phyloP scores from a whole-genome alignment of 1,284 basidiomycete genomes.

The Trichosporon faecale region DNA sequence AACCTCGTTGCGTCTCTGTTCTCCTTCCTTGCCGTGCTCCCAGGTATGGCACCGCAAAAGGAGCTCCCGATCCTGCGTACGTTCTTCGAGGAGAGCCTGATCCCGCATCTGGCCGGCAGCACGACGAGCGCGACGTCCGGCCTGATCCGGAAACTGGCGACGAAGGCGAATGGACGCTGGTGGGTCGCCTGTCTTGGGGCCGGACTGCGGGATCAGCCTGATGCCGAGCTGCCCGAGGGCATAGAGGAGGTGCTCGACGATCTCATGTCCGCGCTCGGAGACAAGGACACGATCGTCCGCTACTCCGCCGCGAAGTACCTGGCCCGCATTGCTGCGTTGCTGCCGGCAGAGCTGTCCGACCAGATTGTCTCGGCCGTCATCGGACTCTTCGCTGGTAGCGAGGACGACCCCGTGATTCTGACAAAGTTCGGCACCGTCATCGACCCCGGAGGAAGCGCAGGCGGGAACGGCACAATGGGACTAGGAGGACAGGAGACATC shows the following conservation, averaged over 20 bases:
- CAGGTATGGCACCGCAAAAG: constrained; percentile 33
- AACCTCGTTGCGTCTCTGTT: constrained; percentile 40
- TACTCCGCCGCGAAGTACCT: constrained; percentile 94
- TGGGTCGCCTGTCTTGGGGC: constrained; percentile 43
- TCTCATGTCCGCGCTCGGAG: constrained; percentile 71
- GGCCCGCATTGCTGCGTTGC: constrained; percentile 75
- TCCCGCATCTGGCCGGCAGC: constrained; percentile 43
- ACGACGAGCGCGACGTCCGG: constrained; percentile 42
- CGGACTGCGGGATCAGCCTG: constrained; percentile 42
- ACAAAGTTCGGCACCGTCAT: constrained; percentile 40
- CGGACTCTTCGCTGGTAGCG: constrained; percentile 59
- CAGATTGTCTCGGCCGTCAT: constrained; percentile 81
- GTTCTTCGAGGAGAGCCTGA: constrained; percentile 35
- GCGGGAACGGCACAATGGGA: constrained; percentile 58
- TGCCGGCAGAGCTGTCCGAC: constrained; percentile 69
- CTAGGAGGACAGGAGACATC: constrained; percentile 59
- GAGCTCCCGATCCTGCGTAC: constrained; percentile 38
- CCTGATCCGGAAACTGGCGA: constrained; percentile 45
- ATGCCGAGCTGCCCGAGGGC: constrained; percentile 73
- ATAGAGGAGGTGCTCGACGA: constrained; percentile 73
- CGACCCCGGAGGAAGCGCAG: constrained; percentile 60
- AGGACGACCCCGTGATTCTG: constrained; percentile 45
- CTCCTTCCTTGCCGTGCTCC: constrained; percentile 42
- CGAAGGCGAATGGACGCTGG: constrained; percentile 49
- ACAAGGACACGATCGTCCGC: constrained; percentile 93